Evolutionary conservation across 768 basidiomycete genomes (phyloP).

Genomic region (Tylopilus sp.): DNA sequence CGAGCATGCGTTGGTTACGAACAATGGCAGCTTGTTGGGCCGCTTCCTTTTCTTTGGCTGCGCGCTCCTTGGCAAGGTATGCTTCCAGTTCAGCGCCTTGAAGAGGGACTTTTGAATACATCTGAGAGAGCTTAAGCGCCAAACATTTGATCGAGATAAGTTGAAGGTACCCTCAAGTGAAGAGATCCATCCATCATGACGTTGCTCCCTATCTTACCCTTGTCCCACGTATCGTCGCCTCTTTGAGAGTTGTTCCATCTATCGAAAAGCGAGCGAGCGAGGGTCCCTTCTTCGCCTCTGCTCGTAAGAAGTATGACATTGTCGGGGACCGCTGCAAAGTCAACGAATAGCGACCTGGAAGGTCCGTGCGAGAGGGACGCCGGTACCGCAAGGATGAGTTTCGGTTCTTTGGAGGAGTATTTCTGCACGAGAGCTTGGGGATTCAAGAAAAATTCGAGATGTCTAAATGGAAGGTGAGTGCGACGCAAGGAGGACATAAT

Average conservation of each 20-base stretch:
- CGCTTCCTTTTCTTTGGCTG: constrained; percentile 76
- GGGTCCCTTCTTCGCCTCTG: constrained; percentile 74
- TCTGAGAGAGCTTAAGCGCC: constrained; percentile 39
- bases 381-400: constrained; percentile 91
- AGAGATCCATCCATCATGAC: constrained; percentile 76
- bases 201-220: constrained; percentile 83
- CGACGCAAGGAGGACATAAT: not conserved
- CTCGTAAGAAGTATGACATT: constrained; percentile 87
- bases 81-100: constrained; percentile 86
- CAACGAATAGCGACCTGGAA: constrained; percentile 79
- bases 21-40: constrained; percentile 82
- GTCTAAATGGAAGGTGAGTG: constrained; percentile 42
- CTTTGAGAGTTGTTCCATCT: constrained; percentile 83
- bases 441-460: constrained; percentile 88
- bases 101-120: constrained; percentile 86
- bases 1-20: constrained; percentile 83
- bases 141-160: not conserved
- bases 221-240: constrained; percentile 82
- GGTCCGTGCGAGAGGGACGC: constrained; percentile 91
- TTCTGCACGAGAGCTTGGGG: constrained; percentile 76
- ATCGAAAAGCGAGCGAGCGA: constrained; percentile 76
- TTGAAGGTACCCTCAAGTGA: constrained; percentile 54
- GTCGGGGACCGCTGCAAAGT: constrained; percentile 78
- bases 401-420: constrained; percentile 85
- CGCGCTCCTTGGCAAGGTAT: constrained; percentile 71